Base-by-base conservation (phyloP, 441 rosid genomes). In the Metrosideros polymorpha region DNA sequence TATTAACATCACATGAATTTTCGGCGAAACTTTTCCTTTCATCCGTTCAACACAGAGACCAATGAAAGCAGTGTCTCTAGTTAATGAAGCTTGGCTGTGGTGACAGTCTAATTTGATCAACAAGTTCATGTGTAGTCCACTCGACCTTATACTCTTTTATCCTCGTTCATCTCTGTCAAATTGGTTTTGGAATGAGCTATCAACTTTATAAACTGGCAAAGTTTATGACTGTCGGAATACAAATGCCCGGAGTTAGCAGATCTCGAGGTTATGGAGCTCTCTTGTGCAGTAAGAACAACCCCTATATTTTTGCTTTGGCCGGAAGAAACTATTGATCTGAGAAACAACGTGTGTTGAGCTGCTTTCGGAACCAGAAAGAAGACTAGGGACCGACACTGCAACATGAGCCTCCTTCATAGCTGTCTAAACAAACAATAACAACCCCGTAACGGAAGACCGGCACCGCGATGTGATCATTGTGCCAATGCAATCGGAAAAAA, bases 251-350 rank as follows among this genome's bases (percentile, higher is more conserved):
- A 14, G 52, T 50, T 50, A 13, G 52, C 52, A 50, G 52, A 50
- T 50, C 52, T 14, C 6, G 17, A 50, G 43, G 76, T 18, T 35
- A 63, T 4, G 71, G 39, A 29, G 1, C 6, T 29, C 71, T 29
- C 39, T 7, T 29, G 0, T 61, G 39, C 75, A 29, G 39, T 15
- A 15, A 50, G 52, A 50, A 50, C 52, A 61, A 17, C 75, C 75
- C 42, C 52, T 50, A 2, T 2, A 7, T 61, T 61, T 8, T 0
- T 0, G 25, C 75, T 42, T 17, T 17, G 2, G 42, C 39, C 7
- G 75, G 3, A 29, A 30, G 24, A 61, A 50, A 13, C 52, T 13
- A 4, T 50, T 50, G 52, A 50, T 14, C 4, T 50, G 52, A 14
- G 52, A 50, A 50, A 50, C 52, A 50, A 49, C 17, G 51, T 3